These are phyloP conservation scores for Fraxinus pennsylvanica DNA, from an alignment of 257 asterid genomes.

Conservation along the genomic window DNA sequence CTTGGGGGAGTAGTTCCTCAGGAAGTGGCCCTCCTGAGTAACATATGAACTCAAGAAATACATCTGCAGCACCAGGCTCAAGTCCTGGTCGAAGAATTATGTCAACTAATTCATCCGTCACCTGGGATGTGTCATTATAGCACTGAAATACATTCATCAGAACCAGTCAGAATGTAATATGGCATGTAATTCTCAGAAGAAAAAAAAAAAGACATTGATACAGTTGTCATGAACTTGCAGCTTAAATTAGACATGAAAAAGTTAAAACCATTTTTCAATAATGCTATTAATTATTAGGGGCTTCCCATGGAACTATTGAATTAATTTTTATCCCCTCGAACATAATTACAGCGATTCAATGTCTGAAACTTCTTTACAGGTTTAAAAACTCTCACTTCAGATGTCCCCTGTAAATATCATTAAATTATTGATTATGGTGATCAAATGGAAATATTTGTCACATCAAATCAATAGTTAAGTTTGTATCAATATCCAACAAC, in stretches of 20 bases:
- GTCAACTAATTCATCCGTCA: constrained; percentile 87
- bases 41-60: constrained; percentile 96
- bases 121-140: constrained; percentile 85
- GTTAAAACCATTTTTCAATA: background rate
- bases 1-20: constrained; percentile 86
- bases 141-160: constrained; percentile 52
- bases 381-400: background rate
- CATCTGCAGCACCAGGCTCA: constrained; percentile 88
- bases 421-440: background rate
- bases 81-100: constrained; percentile 88
- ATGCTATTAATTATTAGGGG: background rate
- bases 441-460: background rate
- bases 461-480: background rate
- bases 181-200: background rate
- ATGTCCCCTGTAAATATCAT: background rate
- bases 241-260: background rate
- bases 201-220: background rate
- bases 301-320: background rate
- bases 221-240: background rate
- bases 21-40: constrained; percentile 97
- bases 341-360: background rate
- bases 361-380: background rate
- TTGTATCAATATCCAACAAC: background rate
- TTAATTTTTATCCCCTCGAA: background rate
- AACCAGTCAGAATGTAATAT: constrained; percentile 1